Evolutionary conservation across 495 filamentous ascomycete genomes (phyloP).

Genomic region (Cladorrhinum samala): DNA sequence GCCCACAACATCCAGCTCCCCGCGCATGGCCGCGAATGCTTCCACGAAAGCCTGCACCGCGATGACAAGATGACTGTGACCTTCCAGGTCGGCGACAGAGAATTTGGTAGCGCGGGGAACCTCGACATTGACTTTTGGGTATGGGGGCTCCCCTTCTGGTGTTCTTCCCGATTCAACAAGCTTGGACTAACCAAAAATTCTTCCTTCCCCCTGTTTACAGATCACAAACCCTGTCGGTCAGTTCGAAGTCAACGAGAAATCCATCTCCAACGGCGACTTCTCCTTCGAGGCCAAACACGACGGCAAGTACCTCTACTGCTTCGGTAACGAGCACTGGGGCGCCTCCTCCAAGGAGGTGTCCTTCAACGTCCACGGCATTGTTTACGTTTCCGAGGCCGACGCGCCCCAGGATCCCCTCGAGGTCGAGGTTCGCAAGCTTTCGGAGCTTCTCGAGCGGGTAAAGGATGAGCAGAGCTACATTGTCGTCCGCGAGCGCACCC

Average conservation of each 20-base stretch:
- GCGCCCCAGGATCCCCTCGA: constrained; percentile 82
- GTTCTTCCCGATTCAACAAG: neutral
- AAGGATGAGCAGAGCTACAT: constrained; percentile 98
- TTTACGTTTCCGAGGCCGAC: constrained; percentile 90
- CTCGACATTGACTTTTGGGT: constrained; percentile 98
- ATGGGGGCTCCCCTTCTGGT: constrained; percentile 28
- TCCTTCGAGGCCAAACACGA: constrained; percentile 80
- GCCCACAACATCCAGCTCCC: constrained; percentile 95
- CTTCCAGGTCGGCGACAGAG: constrained; percentile 95
- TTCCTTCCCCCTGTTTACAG: constrained; percentile 34
- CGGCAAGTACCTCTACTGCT: constrained; percentile 93
- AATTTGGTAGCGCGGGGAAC: constrained; percentile 92
- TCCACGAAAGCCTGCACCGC: constrained; percentile 85
- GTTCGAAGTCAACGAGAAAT: constrained; percentile 71
- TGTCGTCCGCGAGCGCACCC: constrained; percentile 86
- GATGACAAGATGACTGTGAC: constrained; percentile 98
- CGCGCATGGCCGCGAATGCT: constrained; percentile 90
- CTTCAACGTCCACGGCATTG: constrained; percentile 98
- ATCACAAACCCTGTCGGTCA: constrained; percentile 74
- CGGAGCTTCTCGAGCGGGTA: constrained; percentile 80
- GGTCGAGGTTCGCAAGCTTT: constrained; percentile 78
- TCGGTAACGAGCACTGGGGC: constrained; percentile 95
- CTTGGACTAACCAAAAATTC: neutral
- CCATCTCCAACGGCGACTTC: constrained; percentile 83
- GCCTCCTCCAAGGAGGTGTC: constrained; percentile 92